A percentile compares a stretch with the other conserved stretches of the same genome.
phyloP scores from a whole-genome alignment of 1,284 basidiomycete species.

The Golubevia pallescens region DNA sequence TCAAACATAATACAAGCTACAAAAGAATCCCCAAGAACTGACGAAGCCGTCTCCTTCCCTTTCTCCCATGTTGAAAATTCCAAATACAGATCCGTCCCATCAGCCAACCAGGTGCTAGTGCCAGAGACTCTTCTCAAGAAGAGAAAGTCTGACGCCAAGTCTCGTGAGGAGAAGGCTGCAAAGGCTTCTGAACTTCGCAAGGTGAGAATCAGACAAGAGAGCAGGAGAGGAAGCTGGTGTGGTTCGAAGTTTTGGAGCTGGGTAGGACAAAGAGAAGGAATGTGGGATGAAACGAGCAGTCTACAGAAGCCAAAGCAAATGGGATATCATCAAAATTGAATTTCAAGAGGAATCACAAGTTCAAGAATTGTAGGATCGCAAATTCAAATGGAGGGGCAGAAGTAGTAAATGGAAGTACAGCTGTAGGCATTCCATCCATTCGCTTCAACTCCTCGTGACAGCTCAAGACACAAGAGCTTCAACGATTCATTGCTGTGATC shows the following conservation, averaged over 20 bases:
- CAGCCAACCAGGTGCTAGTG: slow-evolving; percentile 56
- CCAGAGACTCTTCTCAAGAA: slow-evolving; percentile 70
- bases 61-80: too few species aligned
- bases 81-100: slow-evolving; percentile 58
- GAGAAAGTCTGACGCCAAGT: slow-evolving; percentile 97
- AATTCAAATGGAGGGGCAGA: too few species aligned
- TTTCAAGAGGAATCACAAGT: too few species aligned
- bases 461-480: too few species aligned
- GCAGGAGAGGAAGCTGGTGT: slow-evolving; percentile 1
- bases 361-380: too few species aligned
- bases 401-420: too few species aligned
- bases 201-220: slow-evolving; percentile 70
- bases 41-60: too few species aligned
- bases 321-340: neutral
- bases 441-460: too few species aligned
- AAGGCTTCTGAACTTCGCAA: slow-evolving; percentile 87
- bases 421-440: too few species aligned
- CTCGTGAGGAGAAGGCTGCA: slow-evolving; percentile 89
- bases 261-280: slow-evolving; percentile 4
- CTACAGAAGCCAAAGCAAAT: neutral
- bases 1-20: too few species aligned
- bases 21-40: too few species aligned
- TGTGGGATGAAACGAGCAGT: slow-evolving; percentile 1
- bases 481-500: too few species aligned
- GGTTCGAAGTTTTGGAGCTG: slow-evolving; percentile 1